These are phyloP conservation scores for Fomitopsis pulvina DNA, from an alignment of 768 basidiomycete species.

Conservation along the genomic window DNA sequence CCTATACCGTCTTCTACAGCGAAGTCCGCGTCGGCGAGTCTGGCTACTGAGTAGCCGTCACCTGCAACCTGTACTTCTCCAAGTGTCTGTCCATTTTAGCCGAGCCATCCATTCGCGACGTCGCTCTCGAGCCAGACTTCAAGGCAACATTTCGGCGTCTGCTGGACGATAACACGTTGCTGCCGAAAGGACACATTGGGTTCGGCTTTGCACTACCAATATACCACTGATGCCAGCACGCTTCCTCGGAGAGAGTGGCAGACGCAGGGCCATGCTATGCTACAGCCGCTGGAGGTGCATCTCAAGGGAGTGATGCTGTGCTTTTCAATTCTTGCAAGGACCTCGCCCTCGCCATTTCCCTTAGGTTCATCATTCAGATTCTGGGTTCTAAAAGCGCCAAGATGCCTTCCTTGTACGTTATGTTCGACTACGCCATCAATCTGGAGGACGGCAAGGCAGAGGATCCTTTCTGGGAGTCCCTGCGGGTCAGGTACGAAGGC, in stretches of 20 bases:
- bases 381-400: no score
- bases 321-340: background rate
- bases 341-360: no score
- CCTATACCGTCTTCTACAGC: slow-evolving; percentile 37
- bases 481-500: background rate
- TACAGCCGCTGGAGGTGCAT: background rate
- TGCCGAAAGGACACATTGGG: slow-evolving; percentile 32
- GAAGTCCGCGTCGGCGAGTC: slow-evolving; percentile 34
- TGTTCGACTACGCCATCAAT: slow-evolving; percentile 1
- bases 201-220: slow-evolving; percentile 34
- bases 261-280: background rate
- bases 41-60: slow-evolving; percentile 38
- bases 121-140: slow-evolving; percentile 5
- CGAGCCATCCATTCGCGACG: background rate
- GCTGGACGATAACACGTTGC: slow-evolving; percentile 27
- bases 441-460: background rate
- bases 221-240: slow-evolving; percentile 17
- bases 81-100: slow-evolving; percentile 2
- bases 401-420: background rate
- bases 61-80: slow-evolving; percentile 32
- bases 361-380: background rate
- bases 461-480: background rate
- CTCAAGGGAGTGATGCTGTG: slow-evolving; percentile 9
- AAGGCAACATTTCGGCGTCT: slow-evolving; percentile 18
- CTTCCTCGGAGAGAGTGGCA: slow-evolving; percentile 4